Evolutionary conservation across 2,329 filamentous ascomycete genomes (phyloP).

Genomic region (Cladosporium sp.): DNA sequence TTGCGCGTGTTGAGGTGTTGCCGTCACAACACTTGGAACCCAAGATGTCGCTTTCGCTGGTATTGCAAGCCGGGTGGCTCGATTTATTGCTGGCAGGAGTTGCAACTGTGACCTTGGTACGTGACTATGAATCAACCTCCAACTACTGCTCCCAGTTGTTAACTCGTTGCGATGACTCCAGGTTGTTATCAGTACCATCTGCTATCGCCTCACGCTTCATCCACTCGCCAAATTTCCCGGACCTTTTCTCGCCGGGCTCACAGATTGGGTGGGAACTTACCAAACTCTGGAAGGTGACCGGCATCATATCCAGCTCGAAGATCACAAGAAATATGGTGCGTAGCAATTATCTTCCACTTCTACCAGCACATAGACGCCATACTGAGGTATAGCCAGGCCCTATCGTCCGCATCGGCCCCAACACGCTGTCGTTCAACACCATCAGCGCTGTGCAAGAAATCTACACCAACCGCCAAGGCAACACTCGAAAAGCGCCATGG

Average conservation of each 20-base stretch:
- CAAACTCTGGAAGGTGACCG: conserved; percentile 32
- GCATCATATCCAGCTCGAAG: conserved; percentile 42
- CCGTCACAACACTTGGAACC: background rate
- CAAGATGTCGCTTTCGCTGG: background rate
- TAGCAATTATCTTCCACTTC: background rate
- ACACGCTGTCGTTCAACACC: background rate
- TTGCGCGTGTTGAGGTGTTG: background rate
- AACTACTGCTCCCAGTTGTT: background rate
- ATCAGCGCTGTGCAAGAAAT: conserved; percentile 38
- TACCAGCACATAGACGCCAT: background rate
- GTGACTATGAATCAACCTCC: background rate
- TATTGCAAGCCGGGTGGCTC: background rate
- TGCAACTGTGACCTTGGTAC: background rate
- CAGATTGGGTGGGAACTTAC: conserved; percentile 31
- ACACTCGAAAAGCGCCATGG: conserved; percentile 51
- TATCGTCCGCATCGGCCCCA: background rate
- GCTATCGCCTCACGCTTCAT: background rate
- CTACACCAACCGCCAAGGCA: conserved; percentile 47
- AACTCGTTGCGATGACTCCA: background rate
- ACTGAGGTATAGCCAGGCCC: background rate
- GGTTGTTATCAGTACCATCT: background rate
- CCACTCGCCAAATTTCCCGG: conserved; percentile 39
- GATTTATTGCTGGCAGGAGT: background rate
- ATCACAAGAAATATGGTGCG: conserved; percentile 66
- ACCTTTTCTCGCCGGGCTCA: conserved; percentile 38